Evolutionary conservation across 768 basidiomycete species (phyloP).

Genomic region (Boletus fagicola): DNA sequence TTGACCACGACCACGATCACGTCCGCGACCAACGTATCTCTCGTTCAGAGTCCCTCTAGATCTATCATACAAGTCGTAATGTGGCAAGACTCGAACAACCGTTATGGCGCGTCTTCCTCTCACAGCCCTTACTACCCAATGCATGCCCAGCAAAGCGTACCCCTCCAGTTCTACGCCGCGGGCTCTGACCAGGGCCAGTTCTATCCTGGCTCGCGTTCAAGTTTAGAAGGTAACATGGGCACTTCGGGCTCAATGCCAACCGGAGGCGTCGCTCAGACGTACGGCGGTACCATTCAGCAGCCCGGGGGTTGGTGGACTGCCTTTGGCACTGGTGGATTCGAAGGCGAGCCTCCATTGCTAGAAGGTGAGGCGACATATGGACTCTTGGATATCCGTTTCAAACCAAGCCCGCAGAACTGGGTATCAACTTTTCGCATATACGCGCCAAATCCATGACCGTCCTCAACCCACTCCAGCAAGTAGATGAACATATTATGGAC

Average conservation of each 20-base stretch:
- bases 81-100: constrained; percentile 71
- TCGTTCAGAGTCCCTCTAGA: not conserved
- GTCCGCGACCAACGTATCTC: not conserved
- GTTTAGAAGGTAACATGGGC: constrained; percentile 68
- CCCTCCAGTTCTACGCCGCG: constrained; percentile 80
- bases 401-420: constrained; percentile 64
- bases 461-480: constrained; percentile 81
- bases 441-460: constrained; percentile 92
- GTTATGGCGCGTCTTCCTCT: constrained; percentile 58
- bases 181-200: constrained; percentile 54
- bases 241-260: constrained; percentile 52
- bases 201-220: constrained; percentile 72
- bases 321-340: constrained; percentile 92
- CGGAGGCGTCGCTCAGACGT: constrained; percentile 46
- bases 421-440: constrained; percentile 97
- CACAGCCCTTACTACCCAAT: constrained; percentile 56
- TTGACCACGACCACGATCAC: not conserved
- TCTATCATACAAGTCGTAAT: constrained; percentile 35
- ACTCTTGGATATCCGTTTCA: not conserved
- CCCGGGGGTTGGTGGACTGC: constrained; percentile 91
- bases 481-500: constrained; percentile 96
- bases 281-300: constrained; percentile 71
- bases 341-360: constrained; percentile 92
- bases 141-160: constrained; percentile 49
- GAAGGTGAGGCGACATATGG: constrained; percentile 59